Percentiles rank a stretch among this genome's conserved stretches.
Conservation (phyloP, 306 rosid species). For the Casuarina cunninghamiana region DNA sequence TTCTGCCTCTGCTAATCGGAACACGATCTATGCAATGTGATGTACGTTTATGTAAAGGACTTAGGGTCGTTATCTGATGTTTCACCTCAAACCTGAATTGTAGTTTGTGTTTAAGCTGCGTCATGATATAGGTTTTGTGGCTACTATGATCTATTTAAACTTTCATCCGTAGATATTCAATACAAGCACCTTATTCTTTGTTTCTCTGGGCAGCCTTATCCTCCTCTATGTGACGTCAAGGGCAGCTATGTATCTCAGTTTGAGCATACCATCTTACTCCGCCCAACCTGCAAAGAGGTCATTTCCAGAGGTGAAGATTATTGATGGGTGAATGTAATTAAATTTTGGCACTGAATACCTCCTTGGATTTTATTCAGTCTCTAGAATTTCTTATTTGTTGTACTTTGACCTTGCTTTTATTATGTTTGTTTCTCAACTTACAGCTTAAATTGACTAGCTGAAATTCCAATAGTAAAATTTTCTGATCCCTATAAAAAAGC, state of each 20-base stretch:
- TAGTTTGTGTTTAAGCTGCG: too few species aligned
- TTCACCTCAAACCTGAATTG: too few species aligned
- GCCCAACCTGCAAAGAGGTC: constrained; percentile 98
- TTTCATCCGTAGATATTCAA: too few species aligned
- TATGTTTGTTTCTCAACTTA: neutral
- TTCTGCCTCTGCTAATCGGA: too few species aligned
- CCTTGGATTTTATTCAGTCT: neutral
- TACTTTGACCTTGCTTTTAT: neutral
- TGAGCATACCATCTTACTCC: constrained; percentile 89
- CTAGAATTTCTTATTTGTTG: neutral
- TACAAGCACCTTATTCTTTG: neutral
- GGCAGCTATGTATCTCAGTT: constrained; percentile 95
- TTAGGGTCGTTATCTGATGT: too few species aligned
- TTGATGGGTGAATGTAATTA: constrained; percentile 26
- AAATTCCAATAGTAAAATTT: too few species aligned
- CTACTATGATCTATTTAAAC: neutral
- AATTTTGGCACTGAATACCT: constrained; percentile 1
- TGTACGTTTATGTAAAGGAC: too few species aligned
- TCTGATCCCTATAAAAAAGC: too few species aligned
- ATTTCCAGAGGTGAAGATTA: constrained; percentile 94
- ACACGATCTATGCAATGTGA: too few species aligned
- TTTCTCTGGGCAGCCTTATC: constrained; percentile 60
- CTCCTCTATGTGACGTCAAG: constrained; percentile 82
- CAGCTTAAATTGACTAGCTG: too few species aligned
- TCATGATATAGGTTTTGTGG: neutral